These are phyloP conservation scores for Brassica cretica DNA, from an alignment of 345 rosid species.

Conservation along the genomic window DNA sequence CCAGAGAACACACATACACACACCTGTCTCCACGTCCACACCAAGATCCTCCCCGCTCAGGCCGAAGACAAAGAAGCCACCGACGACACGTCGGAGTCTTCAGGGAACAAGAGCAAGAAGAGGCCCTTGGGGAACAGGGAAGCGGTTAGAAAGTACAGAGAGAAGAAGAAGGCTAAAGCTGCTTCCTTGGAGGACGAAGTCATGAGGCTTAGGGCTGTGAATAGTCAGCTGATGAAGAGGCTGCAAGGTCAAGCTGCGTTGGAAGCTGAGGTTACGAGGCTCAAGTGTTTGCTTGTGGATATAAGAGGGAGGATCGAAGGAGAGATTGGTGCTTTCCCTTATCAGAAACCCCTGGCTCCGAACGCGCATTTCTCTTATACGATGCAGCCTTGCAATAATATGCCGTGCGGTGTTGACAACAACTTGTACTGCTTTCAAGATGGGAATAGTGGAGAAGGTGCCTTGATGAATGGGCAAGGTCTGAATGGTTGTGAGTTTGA, in stretches of 20 bases:
- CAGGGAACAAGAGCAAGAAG: not conserved
- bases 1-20: not conserved
- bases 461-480: slow-evolving; percentile 49
- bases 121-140: not conserved
- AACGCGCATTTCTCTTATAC: slow-evolving; percentile 46
- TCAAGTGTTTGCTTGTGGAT: slow-evolving; percentile 3
- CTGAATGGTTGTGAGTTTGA: slow-evolving; percentile 68
- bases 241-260: not conserved
- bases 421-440: slow-evolving; percentile 57
- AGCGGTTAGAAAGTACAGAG: not conserved
- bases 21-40: not conserved
- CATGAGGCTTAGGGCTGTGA: not conserved
- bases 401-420: slow-evolving; percentile 65
- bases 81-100: not conserved
- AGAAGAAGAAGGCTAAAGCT: not conserved
- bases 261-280: not conserved
- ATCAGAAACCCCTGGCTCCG: slow-evolving; percentile 58
- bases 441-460: slow-evolving; percentile 53
- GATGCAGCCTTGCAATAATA: slow-evolving; percentile 75
- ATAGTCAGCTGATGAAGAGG: not conserved
- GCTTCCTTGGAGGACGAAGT: not conserved
- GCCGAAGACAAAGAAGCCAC: not conserved
- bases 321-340: slow-evolving; percentile 92
- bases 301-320: slow-evolving; percentile 92
- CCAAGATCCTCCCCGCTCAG: not conserved